These are phyloP conservation scores for Mycena polygramma DNA, from an alignment of 768 basidiomycete species.

Conservation along the genomic window DNA sequence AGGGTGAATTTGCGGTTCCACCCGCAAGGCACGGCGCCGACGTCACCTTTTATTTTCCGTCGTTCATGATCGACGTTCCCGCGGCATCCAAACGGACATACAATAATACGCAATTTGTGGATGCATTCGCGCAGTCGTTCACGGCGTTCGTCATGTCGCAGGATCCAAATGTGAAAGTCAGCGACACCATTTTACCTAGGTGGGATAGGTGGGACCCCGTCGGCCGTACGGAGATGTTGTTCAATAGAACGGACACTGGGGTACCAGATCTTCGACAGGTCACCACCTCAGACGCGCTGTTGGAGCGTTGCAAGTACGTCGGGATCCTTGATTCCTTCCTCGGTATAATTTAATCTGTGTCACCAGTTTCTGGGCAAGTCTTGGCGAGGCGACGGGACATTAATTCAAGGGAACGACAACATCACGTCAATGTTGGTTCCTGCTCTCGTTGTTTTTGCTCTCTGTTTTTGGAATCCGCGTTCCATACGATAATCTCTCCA, in stretches of 20 bases:
- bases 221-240: constrained; percentile 12
- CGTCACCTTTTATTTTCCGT: constrained; percentile 36
- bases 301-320: constrained; percentile 8
- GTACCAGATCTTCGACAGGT: neutral
- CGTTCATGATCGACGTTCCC: constrained; percentile 10
- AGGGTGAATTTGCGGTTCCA: constrained; percentile 46
- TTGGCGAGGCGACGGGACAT: too few species aligned
- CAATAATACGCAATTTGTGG: neutral
- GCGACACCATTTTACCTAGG: constrained; percentile 12
- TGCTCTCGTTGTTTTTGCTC: too few species aligned
- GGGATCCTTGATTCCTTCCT: neutral
- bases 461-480: too few species aligned
- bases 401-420: too few species aligned
- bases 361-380: constrained; percentile 5
- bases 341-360: neutral
- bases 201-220: constrained; percentile 13
- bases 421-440: too few species aligned
- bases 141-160: constrained; percentile 13
- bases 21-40: constrained; percentile 43
- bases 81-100: neutral
- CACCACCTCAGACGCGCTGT: neutral
- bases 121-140: constrained; percentile 21
- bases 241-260: constrained; percentile 13
- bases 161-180: constrained; percentile 1
- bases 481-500: too few species aligned